These are phyloP conservation scores for Exobasidium cylindrosporum DNA, from an alignment of 1,284 basidiomycete species.

Conservation along the genomic window DNA sequence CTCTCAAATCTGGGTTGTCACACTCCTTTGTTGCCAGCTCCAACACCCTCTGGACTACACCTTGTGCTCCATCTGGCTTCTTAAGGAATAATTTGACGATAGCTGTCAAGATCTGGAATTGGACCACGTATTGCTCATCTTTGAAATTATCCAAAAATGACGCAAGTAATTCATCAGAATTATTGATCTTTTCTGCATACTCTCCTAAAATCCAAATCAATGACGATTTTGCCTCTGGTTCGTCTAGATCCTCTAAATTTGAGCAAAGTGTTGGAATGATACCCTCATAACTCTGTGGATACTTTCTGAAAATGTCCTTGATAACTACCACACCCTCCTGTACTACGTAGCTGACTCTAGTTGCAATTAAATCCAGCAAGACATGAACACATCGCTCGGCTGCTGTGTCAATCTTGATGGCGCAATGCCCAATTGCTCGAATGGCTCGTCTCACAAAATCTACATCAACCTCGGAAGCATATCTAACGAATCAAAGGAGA, in stretches of 20 bases:
- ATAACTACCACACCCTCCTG: conserved; percentile 98
- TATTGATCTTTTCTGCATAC: conserved; percentile 94
- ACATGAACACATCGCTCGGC: conserved; percentile 94
- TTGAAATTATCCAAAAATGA: conserved; percentile 88
- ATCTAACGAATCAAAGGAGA: conserved; percentile 60
- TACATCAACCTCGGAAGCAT: conserved; percentile 95
- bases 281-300: conserved; percentile 94
- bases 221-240: conserved; percentile 95
- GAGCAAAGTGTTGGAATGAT: conserved; percentile 92
- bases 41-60: conserved; percentile 81
- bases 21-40: conserved; percentile 94
- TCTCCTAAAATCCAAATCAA: conserved; percentile 99
- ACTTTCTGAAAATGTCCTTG: conserved; percentile 99
- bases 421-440: conserved; percentile 91
- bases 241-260: conserved; percentile 92
- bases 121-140: conserved; percentile 91
- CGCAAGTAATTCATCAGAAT: conserved; percentile 84
- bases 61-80: conserved; percentile 87
- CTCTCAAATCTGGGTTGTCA: conserved; percentile 93
- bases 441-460: conserved; percentile 94
- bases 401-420: conserved; percentile 87
- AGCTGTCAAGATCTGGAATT: conserved; percentile 90
- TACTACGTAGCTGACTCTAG: conserved; percentile 92
- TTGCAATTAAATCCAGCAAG: conserved; percentile 82
- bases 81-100: conserved; percentile 95